Conservation (phyloP, 2,329 filamentous ascomycete species). For the Colletotrichum sp. region DNA sequence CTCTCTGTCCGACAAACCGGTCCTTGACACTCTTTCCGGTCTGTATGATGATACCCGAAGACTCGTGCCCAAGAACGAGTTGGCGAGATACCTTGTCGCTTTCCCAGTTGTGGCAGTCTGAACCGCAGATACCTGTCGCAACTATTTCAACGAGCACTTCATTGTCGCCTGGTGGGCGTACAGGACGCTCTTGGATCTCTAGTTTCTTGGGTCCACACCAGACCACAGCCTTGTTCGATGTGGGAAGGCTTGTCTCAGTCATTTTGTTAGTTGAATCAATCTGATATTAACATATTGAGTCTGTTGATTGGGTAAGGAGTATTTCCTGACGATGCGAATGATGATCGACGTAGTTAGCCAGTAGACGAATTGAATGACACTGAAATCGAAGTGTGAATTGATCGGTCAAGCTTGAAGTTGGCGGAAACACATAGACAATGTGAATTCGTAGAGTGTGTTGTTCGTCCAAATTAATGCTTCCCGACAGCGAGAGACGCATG, state of each 20-base stretch:
- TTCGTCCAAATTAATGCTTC: too few relatives aligned
- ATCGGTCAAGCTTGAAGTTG: too few relatives aligned
- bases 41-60: constrained; percentile 46
- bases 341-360: too few relatives aligned
- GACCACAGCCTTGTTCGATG: not conserved
- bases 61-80: constrained; percentile 62
- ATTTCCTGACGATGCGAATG: too few relatives aligned
- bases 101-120: constrained; percentile 29
- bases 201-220: not conserved
- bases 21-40: not conserved
- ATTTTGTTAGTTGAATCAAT: not conserved
- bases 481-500: too few relatives aligned
- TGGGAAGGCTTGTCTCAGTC: not conserved
- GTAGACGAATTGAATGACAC: too few relatives aligned
- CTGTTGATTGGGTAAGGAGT: too few relatives aligned
- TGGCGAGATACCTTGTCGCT: constrained; percentile 24
- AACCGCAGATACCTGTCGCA: constrained; percentile 23
- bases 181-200: not conserved
- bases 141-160: constrained; percentile 19
- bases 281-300: too few relatives aligned
- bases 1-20: not conserved
- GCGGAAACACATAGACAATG: too few relatives aligned
- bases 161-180: not conserved
- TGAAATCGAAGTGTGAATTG: too few relatives aligned
- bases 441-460: too few relatives aligned